Base-by-base conservation (phyloP, 2,329 filamentous ascomycete species). In the Phoma herbarum region DNA sequence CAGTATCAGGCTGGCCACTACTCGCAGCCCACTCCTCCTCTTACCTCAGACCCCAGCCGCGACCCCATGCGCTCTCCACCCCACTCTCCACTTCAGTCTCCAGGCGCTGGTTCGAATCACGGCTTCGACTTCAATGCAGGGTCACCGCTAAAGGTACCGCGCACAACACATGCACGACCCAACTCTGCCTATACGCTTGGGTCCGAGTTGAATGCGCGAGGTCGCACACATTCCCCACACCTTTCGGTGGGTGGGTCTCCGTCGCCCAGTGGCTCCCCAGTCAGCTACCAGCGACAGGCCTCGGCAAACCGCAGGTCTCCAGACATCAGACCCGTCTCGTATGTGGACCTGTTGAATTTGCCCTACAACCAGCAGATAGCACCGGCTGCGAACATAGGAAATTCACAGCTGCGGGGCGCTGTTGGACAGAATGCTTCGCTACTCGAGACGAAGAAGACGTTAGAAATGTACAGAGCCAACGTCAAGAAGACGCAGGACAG, bases 381-480 rank as follows among this genome's bases (percentile, higher is more conserved):
- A 70, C 91, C 80, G 72, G 80, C 81, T 7, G 78, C 82, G 35
- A 81, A 86, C 26, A 83, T 96, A 59, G 91, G 96, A 77, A 97
- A 98, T 73, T 88, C 90, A 11, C 85, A 90, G 62, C 81, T 99
- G 47, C 89, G 92, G 60, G 88, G 85, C 55, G 88, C 86, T 16
- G 88, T 99, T 23, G 95, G 95, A 43, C 90, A 87, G 73, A 96
- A 96, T 80, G 94, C 94, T 3, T 97, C 93, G 20, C 84, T 99
- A 12, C 85, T 99, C 28, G 93, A 92, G 71, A 90, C 92, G 31
- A 91, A 94, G 73, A 93, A 98, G 79, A 99, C 95, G 1, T 85
- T 99, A 47, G 93, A 98, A 54, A 97, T 98, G 94, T 99, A 99
- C 77, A 87, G 94, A 43, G 89, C 90, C 54, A 99, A 98, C 72